These are phyloP conservation scores for Nitzschia putrida DNA, from an alignment of 108 stramenopile species.

Conservation along the genomic window DNA sequence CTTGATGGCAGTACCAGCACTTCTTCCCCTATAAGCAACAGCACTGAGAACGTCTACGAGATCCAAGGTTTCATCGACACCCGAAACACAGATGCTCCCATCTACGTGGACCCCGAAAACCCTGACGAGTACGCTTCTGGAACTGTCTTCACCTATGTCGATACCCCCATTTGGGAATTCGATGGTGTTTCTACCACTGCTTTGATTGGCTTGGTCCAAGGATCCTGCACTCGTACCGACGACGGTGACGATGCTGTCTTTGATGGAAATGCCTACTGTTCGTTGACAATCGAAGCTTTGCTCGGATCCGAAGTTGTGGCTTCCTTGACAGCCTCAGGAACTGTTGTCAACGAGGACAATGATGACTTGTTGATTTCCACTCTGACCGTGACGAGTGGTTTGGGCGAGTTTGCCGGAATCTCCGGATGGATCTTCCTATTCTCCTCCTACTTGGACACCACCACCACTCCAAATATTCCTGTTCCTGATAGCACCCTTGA, in stretches of 20 bases:
- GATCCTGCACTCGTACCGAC: constrained; percentile 36
- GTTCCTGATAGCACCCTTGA: constrained; percentile 14
- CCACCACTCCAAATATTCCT: constrained; percentile 2
- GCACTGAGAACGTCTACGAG: constrained; percentile 1
- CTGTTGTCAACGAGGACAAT: constrained; percentile 10
- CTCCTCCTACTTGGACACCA: constrained; percentile 12
- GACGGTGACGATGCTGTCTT: not conserved
- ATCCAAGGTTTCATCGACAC: constrained; percentile 20
- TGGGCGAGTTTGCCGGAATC: constrained; percentile 25
- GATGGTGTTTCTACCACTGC: constrained; percentile 2
- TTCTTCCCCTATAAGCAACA: not conserved
- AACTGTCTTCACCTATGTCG: constrained; percentile 4
- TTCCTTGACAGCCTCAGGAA: constrained; percentile 28
- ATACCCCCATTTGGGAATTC: constrained; percentile 9
- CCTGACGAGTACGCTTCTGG: constrained; percentile 12
- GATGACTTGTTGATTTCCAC: not conserved
- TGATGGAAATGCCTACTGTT: constrained; percentile 24
- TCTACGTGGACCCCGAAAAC: constrained; percentile 4
- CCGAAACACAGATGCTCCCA: constrained; percentile 7
- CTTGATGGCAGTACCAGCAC: no score
- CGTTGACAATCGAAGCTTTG: constrained; percentile 27
- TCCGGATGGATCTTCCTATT: constrained; percentile 18
- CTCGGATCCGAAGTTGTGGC: constrained; percentile 23
- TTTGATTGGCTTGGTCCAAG: constrained; percentile 19
- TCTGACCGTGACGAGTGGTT: constrained; percentile 28